A percentile compares a stretch with the other conserved stretches of the same genome.
These are phyloP conservation scores for Sanghuangporus baumii DNA, from an alignment of 1,284 basidiomycete species.

Conservation along the genomic window DNA sequence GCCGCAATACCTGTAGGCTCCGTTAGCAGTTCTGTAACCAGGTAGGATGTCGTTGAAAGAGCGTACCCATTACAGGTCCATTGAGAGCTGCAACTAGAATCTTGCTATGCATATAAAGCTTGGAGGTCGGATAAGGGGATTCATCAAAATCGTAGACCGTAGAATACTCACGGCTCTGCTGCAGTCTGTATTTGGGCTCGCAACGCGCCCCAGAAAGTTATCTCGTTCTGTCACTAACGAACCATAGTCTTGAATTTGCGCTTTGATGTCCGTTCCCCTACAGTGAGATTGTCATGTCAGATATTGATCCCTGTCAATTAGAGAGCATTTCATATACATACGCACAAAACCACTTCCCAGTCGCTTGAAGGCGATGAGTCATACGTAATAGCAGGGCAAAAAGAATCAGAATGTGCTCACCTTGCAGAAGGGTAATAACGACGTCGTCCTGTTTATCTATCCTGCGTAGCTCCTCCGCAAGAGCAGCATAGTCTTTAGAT, in stretches of 20 bases:
- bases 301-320: background rate
- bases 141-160: background rate
- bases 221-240: constrained; percentile 29
- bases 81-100: constrained; percentile 60
- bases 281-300: background rate
- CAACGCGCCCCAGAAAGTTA: constrained; percentile 37
- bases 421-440: constrained; percentile 62
- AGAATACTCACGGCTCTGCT: constrained; percentile 49
- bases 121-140: background rate
- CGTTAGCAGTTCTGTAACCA: background rate
- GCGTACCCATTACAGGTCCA: constrained; percentile 64
- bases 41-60: background rate
- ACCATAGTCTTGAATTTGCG: constrained; percentile 11
- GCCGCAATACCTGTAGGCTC: constrained; percentile 53
- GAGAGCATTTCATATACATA: constrained; percentile 29
- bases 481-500: constrained; percentile 51
- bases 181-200: constrained; percentile 51
- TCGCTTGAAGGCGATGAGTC: constrained; percentile 34
- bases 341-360: constrained; percentile 69
- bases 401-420: constrained; percentile 28
- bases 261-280: constrained; percentile 50
- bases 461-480: constrained; percentile 50
- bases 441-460: constrained; percentile 60
- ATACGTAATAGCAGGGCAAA: background rate
- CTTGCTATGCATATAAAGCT: constrained; percentile 64